Conservation (phyloP, 257 asterid species). For the Euphrasia confusa region DNA sequence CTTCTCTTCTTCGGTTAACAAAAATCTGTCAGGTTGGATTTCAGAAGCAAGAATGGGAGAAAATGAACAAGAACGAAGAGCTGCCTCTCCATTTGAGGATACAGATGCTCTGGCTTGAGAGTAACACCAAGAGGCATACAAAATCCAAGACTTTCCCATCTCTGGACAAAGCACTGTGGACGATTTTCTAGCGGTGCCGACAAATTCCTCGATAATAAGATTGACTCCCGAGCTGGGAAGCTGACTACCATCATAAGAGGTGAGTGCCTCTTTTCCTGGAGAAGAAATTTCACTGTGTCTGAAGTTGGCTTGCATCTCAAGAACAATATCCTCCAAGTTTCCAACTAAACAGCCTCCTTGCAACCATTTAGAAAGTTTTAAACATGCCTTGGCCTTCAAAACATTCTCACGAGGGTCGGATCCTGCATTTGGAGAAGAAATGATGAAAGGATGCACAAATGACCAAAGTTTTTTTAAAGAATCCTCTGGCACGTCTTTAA, state of each 20-base stretch:
- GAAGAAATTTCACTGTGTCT: conserved; percentile 37
- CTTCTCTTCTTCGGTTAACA: conserved; percentile 62
- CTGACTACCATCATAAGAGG: conserved; percentile 33
- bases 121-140: conserved; percentile 94
- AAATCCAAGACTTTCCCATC: conserved; percentile 95
- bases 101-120: conserved; percentile 62
- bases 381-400: conserved; percentile 87
- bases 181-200: conserved; percentile 62
- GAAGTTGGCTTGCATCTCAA: conserved; percentile 58
- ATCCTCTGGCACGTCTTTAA: conserved; percentile 66
- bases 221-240: conserved; percentile 34
- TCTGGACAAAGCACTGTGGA: conserved; percentile 83
- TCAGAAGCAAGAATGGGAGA: conserved; percentile 66
- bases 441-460: conserved; percentile 55
- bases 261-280: conserved; percentile 32
- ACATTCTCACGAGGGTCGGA: conserved; percentile 48
- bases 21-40: conserved; percentile 56
- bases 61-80: conserved; percentile 53
- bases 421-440: conserved; percentile 42
- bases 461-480: conserved; percentile 74
- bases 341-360: conserved; percentile 33
- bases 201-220: conserved; percentile 61
- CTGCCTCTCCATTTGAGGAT: conserved; percentile 35
- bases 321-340: conserved; percentile 48
- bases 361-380: conserved; percentile 91